Evolutionary conservation across 495 filamentous ascomycete genomes (phyloP), one percentile per base, ranked within the genome.

Genomic region (Neurospora intermedia): DNA sequence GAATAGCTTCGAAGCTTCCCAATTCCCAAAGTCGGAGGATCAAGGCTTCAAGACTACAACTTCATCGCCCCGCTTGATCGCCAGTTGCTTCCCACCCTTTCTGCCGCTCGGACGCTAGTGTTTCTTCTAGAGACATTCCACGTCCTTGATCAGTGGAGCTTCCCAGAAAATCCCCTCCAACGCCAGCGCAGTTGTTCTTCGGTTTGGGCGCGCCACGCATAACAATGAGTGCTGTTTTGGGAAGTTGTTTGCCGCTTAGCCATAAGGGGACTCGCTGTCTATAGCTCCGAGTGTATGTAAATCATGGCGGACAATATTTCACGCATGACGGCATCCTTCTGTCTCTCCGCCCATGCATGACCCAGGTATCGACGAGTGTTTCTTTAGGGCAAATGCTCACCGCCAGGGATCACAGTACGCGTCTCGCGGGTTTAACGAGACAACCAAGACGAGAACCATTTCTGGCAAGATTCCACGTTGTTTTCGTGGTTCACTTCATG

Each of bases 241-340:
- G 83, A 84, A 85, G 83, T 84, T 83, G 78, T 81, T 75, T 74
- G 62, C 73, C 72, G 80, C 79, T 82, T 83, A 82, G 71, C 81
- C 82, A 76, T 78, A 76, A 76, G 73, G 69, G 73, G 4, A 66
- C 74, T 76, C 76, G 70, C 77, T 74, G 78, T 74, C 78, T 74
- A 84, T 83, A 84, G 72, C 73, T 80, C 79, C 78, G 76, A 77
- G 81, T 77, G 81, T 79, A 83, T 80, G 81, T 77, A 78, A 77
- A 83, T 83, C 83, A 73, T 77, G 40, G 66, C 75, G 76, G 70
- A 80, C 77, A 82, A 81, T 81, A 77, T 66, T 66, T 35, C 54
- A 66, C 54, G 27, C 54, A 78, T 78, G 83, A 82, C 79, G 79
- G 76, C 78, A 84, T 78, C 75, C 73, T 72, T 76, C 76, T 62